Conservation (phyloP, 1,284 basidiomycete genomes). For the Cryptococcus amylolentus region DNA sequence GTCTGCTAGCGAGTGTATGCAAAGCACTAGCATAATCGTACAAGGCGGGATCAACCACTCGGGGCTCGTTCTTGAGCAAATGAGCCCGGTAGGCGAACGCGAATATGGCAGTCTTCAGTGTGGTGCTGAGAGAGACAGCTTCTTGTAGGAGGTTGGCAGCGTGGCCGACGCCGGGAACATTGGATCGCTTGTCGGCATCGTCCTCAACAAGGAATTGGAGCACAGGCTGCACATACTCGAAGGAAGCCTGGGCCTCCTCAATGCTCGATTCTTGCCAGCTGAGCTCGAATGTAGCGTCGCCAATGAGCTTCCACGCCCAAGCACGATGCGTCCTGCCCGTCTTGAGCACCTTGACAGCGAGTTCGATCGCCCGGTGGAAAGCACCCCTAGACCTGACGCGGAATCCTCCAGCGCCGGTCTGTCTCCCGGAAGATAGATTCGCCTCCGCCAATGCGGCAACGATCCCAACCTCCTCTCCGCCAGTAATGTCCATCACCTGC, state of each 20-base stretch:
- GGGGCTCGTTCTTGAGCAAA: conserved; percentile 61
- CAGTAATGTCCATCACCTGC: conserved; percentile 57
- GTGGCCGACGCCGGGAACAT: conserved; percentile 39
- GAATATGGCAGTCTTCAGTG: conserved; percentile 61
- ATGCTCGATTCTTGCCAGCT: conserved; percentile 50
- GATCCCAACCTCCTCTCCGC: conserved; percentile 62
- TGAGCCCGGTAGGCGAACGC: conserved; percentile 71
- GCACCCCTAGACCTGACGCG: conserved; percentile 68
- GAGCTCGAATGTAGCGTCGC: conserved; percentile 70
- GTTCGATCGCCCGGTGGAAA: conserved; percentile 60
- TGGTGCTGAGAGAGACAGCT: conserved; percentile 35
- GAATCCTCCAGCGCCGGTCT: conserved; percentile 67
- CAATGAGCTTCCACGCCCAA: conserved; percentile 81
- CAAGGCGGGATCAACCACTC: conserved; percentile 59
- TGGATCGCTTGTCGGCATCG: conserved; percentile 40
- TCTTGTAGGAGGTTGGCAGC: conserved; percentile 35
- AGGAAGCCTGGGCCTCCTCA: conserved; percentile 34
- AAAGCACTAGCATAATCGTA: conserved; percentile 74
- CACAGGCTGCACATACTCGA: conserved; percentile 31
- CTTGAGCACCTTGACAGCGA: conserved; percentile 59
- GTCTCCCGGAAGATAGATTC: conserved; percentile 66
- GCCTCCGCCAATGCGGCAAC: conserved; percentile 71
- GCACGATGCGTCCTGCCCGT: conserved; percentile 59
- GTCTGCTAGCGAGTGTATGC: conserved; percentile 53
- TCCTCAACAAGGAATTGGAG: conserved; percentile 41